phyloP scores from a whole-genome alignment of 1,284 basidiomycete genomes.

The Volvariella volvacea region DNA sequence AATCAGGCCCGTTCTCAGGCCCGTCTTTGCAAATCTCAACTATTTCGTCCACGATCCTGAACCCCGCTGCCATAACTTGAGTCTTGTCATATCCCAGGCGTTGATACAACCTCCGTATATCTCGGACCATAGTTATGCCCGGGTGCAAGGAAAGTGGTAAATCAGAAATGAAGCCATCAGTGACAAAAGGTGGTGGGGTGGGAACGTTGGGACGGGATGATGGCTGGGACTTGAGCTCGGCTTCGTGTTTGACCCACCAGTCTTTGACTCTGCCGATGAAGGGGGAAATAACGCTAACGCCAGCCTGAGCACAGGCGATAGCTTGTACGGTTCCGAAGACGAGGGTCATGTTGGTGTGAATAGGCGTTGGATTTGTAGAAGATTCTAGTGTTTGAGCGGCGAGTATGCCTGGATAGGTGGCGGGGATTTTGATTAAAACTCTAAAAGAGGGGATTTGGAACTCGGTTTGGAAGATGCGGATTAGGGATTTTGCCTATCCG shows the following conservation, averaged over 20 bases:
- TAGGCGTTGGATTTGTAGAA: conserved; percentile 8
- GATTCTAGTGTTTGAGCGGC: conserved; percentile 22
- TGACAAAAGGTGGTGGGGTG: conserved; percentile 1
- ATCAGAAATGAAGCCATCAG: neutral
- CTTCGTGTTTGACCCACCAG: conserved; percentile 21
- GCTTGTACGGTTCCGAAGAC: conserved; percentile 26
- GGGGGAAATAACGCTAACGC: conserved; percentile 24
- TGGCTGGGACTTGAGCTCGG: conserved; percentile 9
- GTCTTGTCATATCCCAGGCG: conserved; percentile 16
- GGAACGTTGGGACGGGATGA: neutral
- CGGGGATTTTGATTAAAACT: conserved; percentile 28
- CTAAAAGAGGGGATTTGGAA: conserved; percentile 20
- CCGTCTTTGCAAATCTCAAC: conserved; percentile 20
- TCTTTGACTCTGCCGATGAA: conserved; percentile 30
- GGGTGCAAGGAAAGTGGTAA: conserved; percentile 20
- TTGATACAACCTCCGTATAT: conserved; percentile 19
- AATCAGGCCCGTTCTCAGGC: conserved; percentile 17
- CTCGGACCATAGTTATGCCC: conserved; percentile 21
- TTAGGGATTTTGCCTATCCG: conserved; percentile 17
- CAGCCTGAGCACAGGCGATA: conserved; percentile 28
- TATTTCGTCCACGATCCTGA: conserved; percentile 22
- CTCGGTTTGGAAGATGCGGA: conserved; percentile 18
- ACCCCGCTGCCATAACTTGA: conserved; percentile 27
- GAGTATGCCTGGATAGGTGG: conserved; percentile 24
- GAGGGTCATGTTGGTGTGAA: conserved; percentile 27